phyloP scores from a whole-genome alignment of 2,329 filamentous ascomycete species.

The Mycosphaerella sp. region DNA sequence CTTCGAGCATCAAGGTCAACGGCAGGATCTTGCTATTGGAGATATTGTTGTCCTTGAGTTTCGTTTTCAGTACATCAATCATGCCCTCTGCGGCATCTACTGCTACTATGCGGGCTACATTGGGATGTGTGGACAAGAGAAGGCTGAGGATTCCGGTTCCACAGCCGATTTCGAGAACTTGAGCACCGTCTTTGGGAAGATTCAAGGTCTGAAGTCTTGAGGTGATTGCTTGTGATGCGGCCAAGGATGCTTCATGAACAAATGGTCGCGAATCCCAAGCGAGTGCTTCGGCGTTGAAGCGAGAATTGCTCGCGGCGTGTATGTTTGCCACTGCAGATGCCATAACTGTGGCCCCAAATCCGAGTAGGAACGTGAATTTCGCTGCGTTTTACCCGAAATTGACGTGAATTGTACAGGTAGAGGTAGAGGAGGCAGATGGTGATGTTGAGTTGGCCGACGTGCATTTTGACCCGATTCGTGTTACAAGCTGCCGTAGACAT shows the following conservation, averaged over 20 bases:
- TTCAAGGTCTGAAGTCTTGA: constrained; percentile 4
- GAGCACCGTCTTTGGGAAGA: constrained; percentile 1
- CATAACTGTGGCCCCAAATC: constrained; percentile 7
- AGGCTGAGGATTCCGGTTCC: constrained; percentile 25
- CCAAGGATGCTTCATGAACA: constrained; percentile 23
- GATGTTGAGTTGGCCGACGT: too few species aligned
- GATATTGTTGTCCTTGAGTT: constrained; percentile 13
- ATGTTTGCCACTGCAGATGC: constrained; percentile 25
- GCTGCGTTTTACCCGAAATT: too few species aligned
- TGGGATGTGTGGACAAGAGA: constrained; percentile 17
- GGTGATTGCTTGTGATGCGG: constrained; percentile 19
- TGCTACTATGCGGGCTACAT: constrained; percentile 19
- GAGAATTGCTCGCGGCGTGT: constrained; percentile 15
- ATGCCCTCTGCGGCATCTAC: constrained; percentile 27
- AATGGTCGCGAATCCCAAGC: constrained; percentile 25
- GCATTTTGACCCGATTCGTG: too few species aligned
- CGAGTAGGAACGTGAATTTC: too few species aligned
- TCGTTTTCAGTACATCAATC: constrained; percentile 24
- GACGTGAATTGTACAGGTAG: too few species aligned
- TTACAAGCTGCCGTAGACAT: too few species aligned
- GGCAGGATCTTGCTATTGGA: constrained; percentile 22
- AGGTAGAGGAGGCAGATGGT: too few species aligned
- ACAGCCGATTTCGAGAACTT: constrained; percentile 26
- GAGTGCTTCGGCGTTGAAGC: constrained; percentile 25
- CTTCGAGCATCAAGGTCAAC: constrained; percentile 22